Conservation (phyloP, 768 basidiomycete species). For the Boletus rubroflammeus region DNA sequence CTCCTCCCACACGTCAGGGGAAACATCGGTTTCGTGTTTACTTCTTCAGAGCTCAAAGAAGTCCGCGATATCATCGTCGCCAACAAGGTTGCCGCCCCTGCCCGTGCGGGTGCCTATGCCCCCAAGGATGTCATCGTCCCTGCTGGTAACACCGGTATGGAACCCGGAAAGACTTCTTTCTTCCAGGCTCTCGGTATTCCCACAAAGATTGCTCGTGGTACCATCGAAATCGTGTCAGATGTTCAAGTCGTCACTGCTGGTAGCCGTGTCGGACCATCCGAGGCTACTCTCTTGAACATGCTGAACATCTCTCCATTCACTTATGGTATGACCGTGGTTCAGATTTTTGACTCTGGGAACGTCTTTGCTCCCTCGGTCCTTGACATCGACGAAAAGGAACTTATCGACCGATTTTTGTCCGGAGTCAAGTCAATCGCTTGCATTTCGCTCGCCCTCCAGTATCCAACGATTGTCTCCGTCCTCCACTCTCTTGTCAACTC, state of each 20-base stretch:
- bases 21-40: slow-evolving; percentile 99
- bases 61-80: slow-evolving; percentile 88
- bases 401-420: slow-evolving; percentile 86
- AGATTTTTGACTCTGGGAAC: slow-evolving; percentile 95
- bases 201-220: slow-evolving; percentile 99
- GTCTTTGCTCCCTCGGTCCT: slow-evolving; percentile 86
- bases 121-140: slow-evolving; percentile 91
- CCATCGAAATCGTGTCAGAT: slow-evolving; percentile 98
- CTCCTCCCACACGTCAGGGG: slow-evolving; percentile 95
- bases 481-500: slow-evolving; percentile 95
- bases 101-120: slow-evolving; percentile 95
- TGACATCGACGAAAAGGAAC: slow-evolving; percentile 88
- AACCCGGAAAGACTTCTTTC: slow-evolving; percentile 99
- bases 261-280: slow-evolving; percentile 92
- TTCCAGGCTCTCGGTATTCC: slow-evolving; percentile 99
- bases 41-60: slow-evolving; percentile 87
- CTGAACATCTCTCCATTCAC: slow-evolving; percentile 99
- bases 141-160: slow-evolving; percentile 99
- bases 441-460: slow-evolving; percentile 92
- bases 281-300: slow-evolving; percentile 99
- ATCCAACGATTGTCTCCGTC: slow-evolving; percentile 94
- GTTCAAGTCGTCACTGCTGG: slow-evolving; percentile 93
- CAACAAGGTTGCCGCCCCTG: slow-evolving; percentile 98
- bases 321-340: slow-evolving; percentile 97
- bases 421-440: slow-evolving; percentile 95